Conservation (phyloP, 2,329 filamentous ascomycete genomes). For the Aspergillus unguis region DNA sequence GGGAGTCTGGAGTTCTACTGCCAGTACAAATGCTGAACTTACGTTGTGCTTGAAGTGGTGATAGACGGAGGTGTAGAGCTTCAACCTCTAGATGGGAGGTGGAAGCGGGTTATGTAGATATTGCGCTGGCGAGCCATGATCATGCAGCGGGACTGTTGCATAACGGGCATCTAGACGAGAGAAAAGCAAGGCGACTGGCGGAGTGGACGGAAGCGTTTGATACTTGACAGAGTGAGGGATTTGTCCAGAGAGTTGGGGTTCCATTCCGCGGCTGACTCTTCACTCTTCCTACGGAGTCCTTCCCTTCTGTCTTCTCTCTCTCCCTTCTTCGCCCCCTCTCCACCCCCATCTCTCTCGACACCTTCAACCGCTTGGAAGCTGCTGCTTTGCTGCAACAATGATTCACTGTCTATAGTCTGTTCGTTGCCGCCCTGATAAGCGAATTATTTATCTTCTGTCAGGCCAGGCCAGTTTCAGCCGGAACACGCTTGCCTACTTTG, state of each 20-base stretch:
- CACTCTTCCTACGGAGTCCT: not conserved
- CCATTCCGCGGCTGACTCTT: conserved; percentile 15
- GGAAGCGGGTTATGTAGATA: too few species aligned
- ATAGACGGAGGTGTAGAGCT: not conserved
- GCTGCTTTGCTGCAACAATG: conserved; percentile 1
- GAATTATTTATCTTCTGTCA: conserved; percentile 2
- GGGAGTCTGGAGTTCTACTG: too few species aligned
- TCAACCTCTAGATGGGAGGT: not conserved
- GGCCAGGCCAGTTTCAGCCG: conserved; percentile 1
- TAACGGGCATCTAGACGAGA: too few species aligned
- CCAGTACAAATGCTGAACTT: too few species aligned
- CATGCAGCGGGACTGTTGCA: not conserved
- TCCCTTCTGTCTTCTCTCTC: conserved; percentile 1
- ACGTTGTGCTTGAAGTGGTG: not conserved
- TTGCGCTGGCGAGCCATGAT: too few species aligned
- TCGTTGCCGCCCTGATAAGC: conserved; percentile 9
- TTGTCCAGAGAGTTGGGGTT: conserved; percentile 1
- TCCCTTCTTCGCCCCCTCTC: conserved; percentile 3
- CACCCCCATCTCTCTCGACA: not conserved
- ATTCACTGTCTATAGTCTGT: not conserved
- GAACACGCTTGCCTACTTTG: conserved; percentile 5
- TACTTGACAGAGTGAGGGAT: conserved; percentile 4
- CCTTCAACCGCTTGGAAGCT: not conserved
- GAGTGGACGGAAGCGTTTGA: too few species aligned
- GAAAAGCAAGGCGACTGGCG: not conserved